Base-by-base conservation (phyloP, 306 rosid genomes). In the Pyrus bretschneideri region DNA sequence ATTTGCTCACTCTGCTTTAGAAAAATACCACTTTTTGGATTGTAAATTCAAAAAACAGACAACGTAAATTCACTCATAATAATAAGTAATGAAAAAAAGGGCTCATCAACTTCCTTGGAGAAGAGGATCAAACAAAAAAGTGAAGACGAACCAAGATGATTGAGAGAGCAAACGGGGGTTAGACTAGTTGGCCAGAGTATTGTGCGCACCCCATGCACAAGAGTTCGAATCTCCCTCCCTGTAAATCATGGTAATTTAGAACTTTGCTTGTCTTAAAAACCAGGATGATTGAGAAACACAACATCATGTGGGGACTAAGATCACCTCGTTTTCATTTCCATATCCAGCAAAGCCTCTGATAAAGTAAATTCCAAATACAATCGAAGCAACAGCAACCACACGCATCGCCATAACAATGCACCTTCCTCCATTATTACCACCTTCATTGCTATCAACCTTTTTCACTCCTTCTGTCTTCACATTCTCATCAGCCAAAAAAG, bases 291-390 rank as follows among this genome's bases (percentile, higher is more conserved):
- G 10, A 58, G 57, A 45, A 10, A 66, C 12, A 9, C 22, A 11
- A 31, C 2, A 27, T 89, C 88, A 89, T 44, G 94, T 89, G 75
- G 91, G 94, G 40, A 81, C 84, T 67, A 83, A 55, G 73, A 71
- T 25, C 61, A 25, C 62, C 74, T 72, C 65, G 38, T n/a, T 51
- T 29, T 61, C 55, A 62, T 25, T 65, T 70, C 25, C 64, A 51
- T 42, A 14, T 51, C 76, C 84, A 42, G 11, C 49, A 74, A 70
- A 65, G 52, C 72, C 79, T 72, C n/a, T 80, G 55, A 73, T 17
- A 15, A 79, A 58, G 72, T 58, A 86, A 60, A 85, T 42, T 51
- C 76, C 86, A 78, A 83, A 27, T 2, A 83, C 4, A 69, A 86
- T 35, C 21, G 71, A 72, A 59, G 71, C 71, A 83, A 80, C 5